phyloP scores from a whole-genome alignment of 2,329 filamentous ascomycete species.

The Hymenoscyphus fructigenus region DNA sequence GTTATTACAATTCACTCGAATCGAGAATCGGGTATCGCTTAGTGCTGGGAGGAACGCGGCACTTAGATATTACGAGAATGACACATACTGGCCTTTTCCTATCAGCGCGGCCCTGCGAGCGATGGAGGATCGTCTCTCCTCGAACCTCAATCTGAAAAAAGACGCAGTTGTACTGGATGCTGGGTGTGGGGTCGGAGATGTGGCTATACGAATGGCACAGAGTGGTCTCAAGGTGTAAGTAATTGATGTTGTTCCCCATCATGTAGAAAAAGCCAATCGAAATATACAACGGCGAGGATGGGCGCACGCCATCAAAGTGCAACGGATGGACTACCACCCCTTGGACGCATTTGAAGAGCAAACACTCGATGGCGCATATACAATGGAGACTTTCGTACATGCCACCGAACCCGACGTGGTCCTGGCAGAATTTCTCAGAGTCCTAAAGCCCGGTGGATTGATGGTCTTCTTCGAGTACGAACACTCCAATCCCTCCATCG shows the following conservation, averaged over 20 bases:
- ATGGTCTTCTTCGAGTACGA: constrained; percentile 50
- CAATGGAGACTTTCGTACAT: constrained; percentile 57
- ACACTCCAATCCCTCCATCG: constrained; percentile 35
- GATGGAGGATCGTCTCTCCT: constrained; percentile 51
- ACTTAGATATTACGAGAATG: constrained; percentile 51
- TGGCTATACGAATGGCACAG: constrained; percentile 49
- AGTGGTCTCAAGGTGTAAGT: constrained; percentile 43
- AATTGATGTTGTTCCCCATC: constrained; percentile 51
- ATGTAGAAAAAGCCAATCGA: constrained; percentile 44
- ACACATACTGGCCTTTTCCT: constrained; percentile 50
- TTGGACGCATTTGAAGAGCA: constrained; percentile 41
- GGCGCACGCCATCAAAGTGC: constrained; percentile 40
- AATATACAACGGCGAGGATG: constrained; percentile 42
- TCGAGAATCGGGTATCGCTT: constrained; percentile 45
- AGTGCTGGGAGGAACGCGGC: constrained; percentile 47
- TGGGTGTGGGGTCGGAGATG: constrained; percentile 50
- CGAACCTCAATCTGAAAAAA: constrained; percentile 38
- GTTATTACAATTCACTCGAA: constrained; percentile 48
- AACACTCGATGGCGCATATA: constrained; percentile 52
- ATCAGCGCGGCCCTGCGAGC: constrained; percentile 42
- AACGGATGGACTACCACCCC: constrained; percentile 51
- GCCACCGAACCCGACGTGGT: constrained; percentile 47
- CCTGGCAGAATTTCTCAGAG: constrained; percentile 46
- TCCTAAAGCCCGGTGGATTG: constrained; percentile 48
- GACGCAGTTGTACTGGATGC: constrained; percentile 51